phyloP scores from a whole-genome alignment of 257 asterid species.

The Fraxinus americana region DNA sequence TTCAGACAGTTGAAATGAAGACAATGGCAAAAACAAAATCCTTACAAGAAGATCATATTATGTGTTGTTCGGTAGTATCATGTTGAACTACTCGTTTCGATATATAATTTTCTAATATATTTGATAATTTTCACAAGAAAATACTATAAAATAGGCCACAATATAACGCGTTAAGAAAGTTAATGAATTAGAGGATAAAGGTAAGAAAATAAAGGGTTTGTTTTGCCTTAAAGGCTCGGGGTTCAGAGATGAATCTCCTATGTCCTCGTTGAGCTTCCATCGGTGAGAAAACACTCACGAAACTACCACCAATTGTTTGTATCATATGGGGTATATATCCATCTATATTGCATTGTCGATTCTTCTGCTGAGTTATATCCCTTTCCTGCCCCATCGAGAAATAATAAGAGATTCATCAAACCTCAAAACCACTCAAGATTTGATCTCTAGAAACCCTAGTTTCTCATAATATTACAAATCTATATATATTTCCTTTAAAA shows the following conservation, averaged over 20 bases:
- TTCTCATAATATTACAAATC: neutral
- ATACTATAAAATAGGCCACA: too few relatives aligned
- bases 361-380: too few relatives aligned
- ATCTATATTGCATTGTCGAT: too few relatives aligned
- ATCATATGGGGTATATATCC: too few relatives aligned
- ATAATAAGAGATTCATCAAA: neutral
- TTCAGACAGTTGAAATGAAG: slow-evolving; percentile 25
- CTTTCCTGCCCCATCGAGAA: too few relatives aligned
- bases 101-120: neutral
- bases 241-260: neutral
- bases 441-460: neutral
- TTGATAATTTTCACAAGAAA: neutral
- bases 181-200: too few relatives aligned
- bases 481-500: neutral
- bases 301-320: neutral
- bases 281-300: neutral
- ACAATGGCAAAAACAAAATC: slow-evolving; percentile 25
- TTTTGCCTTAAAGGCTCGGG: neutral
- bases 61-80: neutral
- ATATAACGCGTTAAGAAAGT: too few relatives aligned
- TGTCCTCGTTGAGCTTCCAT: neutral
- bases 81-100: neutral
- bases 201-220: neutral
- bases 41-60: neutral
- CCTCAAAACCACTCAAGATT: neutral